Evolutionary conservation across 2,329 filamentous ascomycete genomes (phyloP), one percentile per base, ranked within the genome.

Genomic region (Clonostachys chloroleuca): DNA sequence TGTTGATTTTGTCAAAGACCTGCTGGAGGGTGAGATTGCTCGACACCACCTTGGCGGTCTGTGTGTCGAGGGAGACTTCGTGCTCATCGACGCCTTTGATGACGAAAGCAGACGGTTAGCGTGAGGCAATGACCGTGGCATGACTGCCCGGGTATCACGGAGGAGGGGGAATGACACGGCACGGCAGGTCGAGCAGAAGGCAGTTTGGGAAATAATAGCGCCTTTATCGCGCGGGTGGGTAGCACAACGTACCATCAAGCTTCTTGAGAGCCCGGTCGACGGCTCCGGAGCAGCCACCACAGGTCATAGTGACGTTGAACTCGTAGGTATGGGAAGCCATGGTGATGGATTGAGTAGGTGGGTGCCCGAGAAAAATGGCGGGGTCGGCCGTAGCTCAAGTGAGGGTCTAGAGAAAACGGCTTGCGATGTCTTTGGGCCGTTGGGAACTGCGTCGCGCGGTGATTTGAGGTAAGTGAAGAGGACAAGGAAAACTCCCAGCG

Each of bases 231-330:
- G 24, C 18, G 18, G 33, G 12, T 33, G 42, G 17, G 18, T 12
- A 37, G 20, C 10, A 4, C 24, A 30, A 69, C 81, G 54, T 64
- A 95, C 92, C 91, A 17, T 95, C 87, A 3, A 95, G 83, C 74
- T 90, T 96, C 75, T 89, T 92, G 54, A 99, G 83, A 42, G 96
- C 91, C 45, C 91, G 82, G 71, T 95, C 88, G 41, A 99, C 80
- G 56, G 94, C 94, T 61, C 92, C 91, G 42, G 92, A 96, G 84
- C 94, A 99, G 67, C 94, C 94, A 65, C 89, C 83, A 74, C 94
- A 99, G 78, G 77, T 87, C 94, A 99, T 99, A 70, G 75, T 78
- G 68, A 97, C 83, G 70, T 92, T 85, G 78, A 97, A 97, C 69
- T 94, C 89, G 86, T 97, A 97, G 57, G 83, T 89, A 77, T 96